Base-by-base conservation (phyloP, 2,329 filamentous ascomycete species). In the Hyphodiscus sp. region DNA sequence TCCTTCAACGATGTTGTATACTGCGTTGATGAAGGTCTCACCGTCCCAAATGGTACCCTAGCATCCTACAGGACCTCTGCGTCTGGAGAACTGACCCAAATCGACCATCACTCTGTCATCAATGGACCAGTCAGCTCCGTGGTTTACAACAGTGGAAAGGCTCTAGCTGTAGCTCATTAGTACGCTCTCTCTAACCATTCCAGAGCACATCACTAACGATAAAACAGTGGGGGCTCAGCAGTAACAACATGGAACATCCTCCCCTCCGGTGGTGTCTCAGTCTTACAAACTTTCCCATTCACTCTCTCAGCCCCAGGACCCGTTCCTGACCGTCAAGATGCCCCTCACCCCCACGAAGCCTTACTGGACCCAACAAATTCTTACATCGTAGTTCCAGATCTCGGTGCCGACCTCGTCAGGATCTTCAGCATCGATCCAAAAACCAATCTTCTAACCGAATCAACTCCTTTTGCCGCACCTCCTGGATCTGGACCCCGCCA, bases 401-500 rank as follows among this genome's bases (percentile, higher is more conserved):
- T 85, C 1, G 75, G 79, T 20, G 71, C 73, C 0, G 79, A 82
- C 56, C 57, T 74, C 2, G 62, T 80, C 20, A 74, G 73, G 46
- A 67, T 81, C 13, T 80, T 74, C 62, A 59, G 63, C 43, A 74
- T 79, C 56, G 67, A 76, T 57, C 26, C 44, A 6, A 61, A 63
- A 1, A 58, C 63, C 1, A 70, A 47, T 63, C 7, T 43, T 15
- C 68, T 80, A 26, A 69, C 71, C 0, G 66, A 68, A 29, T 58
- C 64, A 29, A 69, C 69, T 2, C 67, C 73, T 1, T 62, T 73
- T 26, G 52, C 66, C 19, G 53, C 69, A 41, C 43, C 65, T 29
- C 29, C 68, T 0, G 78, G 76, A 13, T 73, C 69, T 6, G 79
- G 79, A 0, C 79, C 79, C 0, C 71, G 79, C n/a, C 79, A 82